These are phyloP conservation scores for Zarea fungicola DNA, from an alignment of 2,329 filamentous ascomycete genomes.

Conservation along the genomic window DNA sequence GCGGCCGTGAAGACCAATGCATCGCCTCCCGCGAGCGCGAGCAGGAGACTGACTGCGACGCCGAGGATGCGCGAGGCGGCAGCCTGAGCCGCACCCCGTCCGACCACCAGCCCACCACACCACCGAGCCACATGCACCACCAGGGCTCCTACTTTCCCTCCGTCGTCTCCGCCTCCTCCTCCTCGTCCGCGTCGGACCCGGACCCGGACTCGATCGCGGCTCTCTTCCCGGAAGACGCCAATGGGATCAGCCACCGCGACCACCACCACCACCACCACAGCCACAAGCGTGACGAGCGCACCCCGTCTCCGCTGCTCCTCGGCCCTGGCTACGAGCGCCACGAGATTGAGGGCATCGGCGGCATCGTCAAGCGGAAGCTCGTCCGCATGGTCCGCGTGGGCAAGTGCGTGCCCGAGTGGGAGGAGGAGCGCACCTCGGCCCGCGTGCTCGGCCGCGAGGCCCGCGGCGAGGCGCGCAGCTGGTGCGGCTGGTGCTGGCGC, in stretches of 20 bases:
- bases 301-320: slow-evolving; percentile 43
- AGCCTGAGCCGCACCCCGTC: slow-evolving; percentile 27
- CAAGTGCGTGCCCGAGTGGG: slow-evolving; percentile 78
- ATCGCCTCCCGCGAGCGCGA: slow-evolving; percentile 72
- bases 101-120: slow-evolving; percentile 1
- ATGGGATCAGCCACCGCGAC: neutral
- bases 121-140: neutral
- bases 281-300: slow-evolving; percentile 26
- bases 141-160: slow-evolving; percentile 13
- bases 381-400: slow-evolving; percentile 78
- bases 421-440: slow-evolving; percentile 58
- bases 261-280: slow-evolving; percentile 13
- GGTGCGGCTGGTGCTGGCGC: slow-evolving; percentile 88
- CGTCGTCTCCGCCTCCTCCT: slow-evolving; percentile 6
- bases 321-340: slow-evolving; percentile 75
- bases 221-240: slow-evolving; percentile 2
- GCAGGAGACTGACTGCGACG: slow-evolving; percentile 80
- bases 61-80: slow-evolving; percentile 60
- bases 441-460: slow-evolving; percentile 67
- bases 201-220: slow-evolving; percentile 12
- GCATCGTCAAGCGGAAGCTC: slow-evolving; percentile 81
- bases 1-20: slow-evolving; percentile 72
- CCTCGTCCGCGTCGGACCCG: neutral
- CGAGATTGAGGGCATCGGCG: slow-evolving; percentile 88
- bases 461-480: slow-evolving; percentile 63